Evolutionary conservation across 2,329 filamentous ascomycete species (phyloP), one percentile per base, ranked within the genome.

Genomic region (Chaetomium strumarium): DNA sequence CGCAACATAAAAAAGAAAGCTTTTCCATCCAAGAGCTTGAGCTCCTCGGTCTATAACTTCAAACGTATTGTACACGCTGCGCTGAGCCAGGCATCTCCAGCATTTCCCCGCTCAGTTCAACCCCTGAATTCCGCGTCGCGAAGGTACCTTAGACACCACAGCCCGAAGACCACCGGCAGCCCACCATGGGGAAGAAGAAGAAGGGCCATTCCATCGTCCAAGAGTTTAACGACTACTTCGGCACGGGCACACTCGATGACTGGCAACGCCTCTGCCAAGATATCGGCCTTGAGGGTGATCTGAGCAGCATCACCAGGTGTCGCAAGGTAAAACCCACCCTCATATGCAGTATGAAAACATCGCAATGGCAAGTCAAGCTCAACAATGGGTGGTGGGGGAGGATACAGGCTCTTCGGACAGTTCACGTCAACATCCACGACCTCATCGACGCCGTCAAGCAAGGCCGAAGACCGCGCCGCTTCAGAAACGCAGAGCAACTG

Each of bases 391-490:
- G 49, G 29, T 10, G 5, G 19, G 14, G 1, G 10, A 17, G 1
- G 10, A 17, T 38, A 14, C 33, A 78, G 75, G 72, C 68, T 3
- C 62, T 78, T 2, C 60, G 59, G n/a, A 57, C 44, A 0, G 63
- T 77, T 5, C 70, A 71, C 61, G 68, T 79, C 52, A 79, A 79
- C 53, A 78, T 79, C 36, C 55, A 55, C 29, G 76, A 80, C 60
- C 74, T 80, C 51, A 61, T 80, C 7, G 56, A 57, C 0, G 70
- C 68, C 10, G 49, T 69, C 20, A 50, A 60, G 6, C 56, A 52
- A 2, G 56, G 57, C 10, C 29, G 3, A 1, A 5, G 44, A 0
- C 65, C 73, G 2, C 55, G 14, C 1, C 63, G 61, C 31, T 77
- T 75, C 57, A 7, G 16, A 1, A 72, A 36, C 51, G 52, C 65